These are phyloP conservation scores for Exophiala sp. DNA, from an alignment of 2,329 filamentous ascomycete genomes.

Conservation along the genomic window DNA sequence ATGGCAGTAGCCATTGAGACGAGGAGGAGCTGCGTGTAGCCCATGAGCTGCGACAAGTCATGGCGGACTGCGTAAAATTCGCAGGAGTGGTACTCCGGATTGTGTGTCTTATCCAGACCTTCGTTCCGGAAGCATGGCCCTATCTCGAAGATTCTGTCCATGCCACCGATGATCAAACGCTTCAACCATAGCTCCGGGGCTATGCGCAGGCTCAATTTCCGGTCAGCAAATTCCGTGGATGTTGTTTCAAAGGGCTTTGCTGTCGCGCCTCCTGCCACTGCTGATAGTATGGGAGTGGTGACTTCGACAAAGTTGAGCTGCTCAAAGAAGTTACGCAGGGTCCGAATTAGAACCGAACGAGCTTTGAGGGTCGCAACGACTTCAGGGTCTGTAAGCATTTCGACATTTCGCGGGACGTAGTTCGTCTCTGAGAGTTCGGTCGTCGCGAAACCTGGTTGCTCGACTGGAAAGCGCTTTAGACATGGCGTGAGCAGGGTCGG, in stretches of 20 bases:
- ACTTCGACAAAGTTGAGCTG: constrained; percentile 76
- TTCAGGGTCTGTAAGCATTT: constrained; percentile 72
- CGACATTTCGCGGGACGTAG: constrained; percentile 63
- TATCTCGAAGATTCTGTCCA: constrained; percentile 89
- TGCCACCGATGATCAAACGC: constrained; percentile 80
- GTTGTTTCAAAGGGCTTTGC: constrained; percentile 81
- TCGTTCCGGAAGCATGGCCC: constrained; percentile 92
- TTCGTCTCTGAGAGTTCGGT: constrained; percentile 52
- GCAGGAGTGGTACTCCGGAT: constrained; percentile 95
- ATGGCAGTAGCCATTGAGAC: constrained; percentile 5
- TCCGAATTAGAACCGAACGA: constrained; percentile 69
- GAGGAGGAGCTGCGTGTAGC: constrained; percentile 15
- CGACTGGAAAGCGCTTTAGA: constrained; percentile 71
- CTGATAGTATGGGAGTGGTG: constrained; percentile 81
- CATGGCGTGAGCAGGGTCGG: constrained; percentile 73
- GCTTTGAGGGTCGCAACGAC: constrained; percentile 68
- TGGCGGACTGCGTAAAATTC: constrained; percentile 91
- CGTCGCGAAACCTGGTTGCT: constrained; percentile 31
- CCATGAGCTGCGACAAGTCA: constrained; percentile 43
- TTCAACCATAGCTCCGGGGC: constrained; percentile 96
- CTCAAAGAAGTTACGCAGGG: constrained; percentile 70
- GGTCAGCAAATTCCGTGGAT: constrained; percentile 71
- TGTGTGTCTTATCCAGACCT: constrained; percentile 82
- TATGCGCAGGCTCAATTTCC: constrained; percentile 73
- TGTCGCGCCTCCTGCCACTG: constrained; percentile 78